Conservation (phyloP, 495 filamentous ascomycete species). For the Hypoxylon fuscum region DNA sequence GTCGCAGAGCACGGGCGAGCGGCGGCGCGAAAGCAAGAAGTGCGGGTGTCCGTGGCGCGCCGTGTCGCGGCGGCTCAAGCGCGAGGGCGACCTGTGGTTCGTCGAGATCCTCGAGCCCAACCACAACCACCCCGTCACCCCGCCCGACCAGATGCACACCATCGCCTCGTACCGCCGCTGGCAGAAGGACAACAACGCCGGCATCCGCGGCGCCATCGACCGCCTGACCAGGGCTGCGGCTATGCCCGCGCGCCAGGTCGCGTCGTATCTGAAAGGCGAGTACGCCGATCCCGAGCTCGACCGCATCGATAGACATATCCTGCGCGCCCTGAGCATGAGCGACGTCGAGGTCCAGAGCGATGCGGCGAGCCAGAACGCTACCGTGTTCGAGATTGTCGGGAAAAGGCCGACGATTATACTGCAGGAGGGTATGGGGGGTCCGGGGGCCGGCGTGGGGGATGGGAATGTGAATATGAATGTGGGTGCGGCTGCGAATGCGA, state of each 20-base stretch:
- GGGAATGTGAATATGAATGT: background rate
- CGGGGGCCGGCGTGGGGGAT: background rate
- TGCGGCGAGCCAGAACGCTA: constrained; percentile 4
- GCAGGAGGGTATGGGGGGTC: constrained; percentile 16
- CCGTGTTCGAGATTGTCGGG: constrained; percentile 37
- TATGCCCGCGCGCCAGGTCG: constrained; percentile 39
- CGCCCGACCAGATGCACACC: constrained; percentile 42
- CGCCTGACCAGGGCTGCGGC: constrained; percentile 36
- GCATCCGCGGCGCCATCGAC: constrained; percentile 36
- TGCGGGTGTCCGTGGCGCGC: constrained; percentile 44
- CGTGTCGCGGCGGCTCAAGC: constrained; percentile 38
- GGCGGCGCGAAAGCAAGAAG: constrained; percentile 41
- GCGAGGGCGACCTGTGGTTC: constrained; percentile 42
- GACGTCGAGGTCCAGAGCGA: constrained; percentile 29
- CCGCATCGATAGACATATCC: constrained; percentile 39
- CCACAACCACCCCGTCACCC: constrained; percentile 43
- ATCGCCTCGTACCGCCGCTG: constrained; percentile 43
- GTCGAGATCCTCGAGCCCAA: constrained; percentile 35
- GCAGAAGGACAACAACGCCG: constrained; percentile 45
- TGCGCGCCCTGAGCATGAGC: constrained; percentile 40
- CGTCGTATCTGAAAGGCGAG: constrained; percentile 38
- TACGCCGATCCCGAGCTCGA: constrained; percentile 36
- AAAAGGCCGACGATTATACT: constrained; percentile 41
- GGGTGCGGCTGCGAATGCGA: background rate
- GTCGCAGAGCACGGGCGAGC: constrained; percentile 42